These are phyloP conservation scores for Hypoxylon sp. DNA, from an alignment of 2,329 filamentous ascomycete genomes.

Conservation along the genomic window DNA sequence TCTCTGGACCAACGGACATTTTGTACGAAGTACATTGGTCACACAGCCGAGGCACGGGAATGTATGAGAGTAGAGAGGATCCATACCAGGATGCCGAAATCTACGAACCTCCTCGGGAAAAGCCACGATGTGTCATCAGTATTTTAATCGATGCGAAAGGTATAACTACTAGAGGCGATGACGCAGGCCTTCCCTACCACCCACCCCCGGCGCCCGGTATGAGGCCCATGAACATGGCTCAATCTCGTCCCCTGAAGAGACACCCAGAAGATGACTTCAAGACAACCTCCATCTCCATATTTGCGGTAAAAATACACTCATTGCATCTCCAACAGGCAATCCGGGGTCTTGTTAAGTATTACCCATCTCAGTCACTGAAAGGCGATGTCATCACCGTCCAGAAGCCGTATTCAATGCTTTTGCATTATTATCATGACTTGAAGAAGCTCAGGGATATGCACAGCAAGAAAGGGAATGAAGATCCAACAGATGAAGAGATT, in stretches of 20 bases:
- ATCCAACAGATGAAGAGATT: background rate
- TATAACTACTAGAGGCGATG: background rate
- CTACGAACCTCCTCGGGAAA: background rate
- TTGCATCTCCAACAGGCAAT: background rate
- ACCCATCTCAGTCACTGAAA: background rate
- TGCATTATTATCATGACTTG: conserved; percentile 11
- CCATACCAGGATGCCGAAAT: conserved; percentile 1
- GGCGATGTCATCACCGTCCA: background rate
- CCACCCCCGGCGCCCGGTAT: no score
- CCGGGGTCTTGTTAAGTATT: conserved; percentile 7
- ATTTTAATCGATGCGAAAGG: background rate
- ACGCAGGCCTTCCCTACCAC: background rate
- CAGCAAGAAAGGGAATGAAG: background rate
- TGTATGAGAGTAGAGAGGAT: conserved; percentile 1
- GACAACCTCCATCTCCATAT: background rate
- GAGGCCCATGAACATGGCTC: no score
- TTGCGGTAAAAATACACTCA: background rate
- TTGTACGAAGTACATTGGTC: conserved; percentile 1
- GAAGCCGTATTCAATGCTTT: conserved; percentile 5
- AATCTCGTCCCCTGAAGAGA: background rate
- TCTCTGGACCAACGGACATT: background rate
- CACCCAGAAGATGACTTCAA: conserved; percentile 3
- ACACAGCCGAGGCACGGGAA: background rate
- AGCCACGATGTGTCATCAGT: conserved; percentile 6
- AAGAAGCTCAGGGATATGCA: conserved; percentile 4